Conservation (phyloP, 2,329 filamentous ascomycete genomes). For the Diaporthe nobilis region DNA sequence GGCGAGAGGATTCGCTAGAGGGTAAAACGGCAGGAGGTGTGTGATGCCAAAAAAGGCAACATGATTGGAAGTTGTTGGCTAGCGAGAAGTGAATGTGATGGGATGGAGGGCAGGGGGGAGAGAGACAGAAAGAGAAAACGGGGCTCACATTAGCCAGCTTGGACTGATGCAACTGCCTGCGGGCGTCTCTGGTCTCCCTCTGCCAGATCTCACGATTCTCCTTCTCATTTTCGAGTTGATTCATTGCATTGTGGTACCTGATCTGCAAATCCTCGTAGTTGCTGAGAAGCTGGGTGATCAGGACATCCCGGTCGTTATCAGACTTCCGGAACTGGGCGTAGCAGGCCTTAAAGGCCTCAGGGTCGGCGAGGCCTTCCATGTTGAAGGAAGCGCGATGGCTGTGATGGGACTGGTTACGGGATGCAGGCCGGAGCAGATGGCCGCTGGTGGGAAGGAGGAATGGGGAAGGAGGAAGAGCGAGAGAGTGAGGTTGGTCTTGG, state of each 20-base stretch:
- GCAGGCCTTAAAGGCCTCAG: conserved; percentile 39
- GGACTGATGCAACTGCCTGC: conserved; percentile 34
- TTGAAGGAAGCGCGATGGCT: neutral
- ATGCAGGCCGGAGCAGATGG: neutral
- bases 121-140: neutral
- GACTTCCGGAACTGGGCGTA: conserved; percentile 36
- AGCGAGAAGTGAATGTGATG: neutral
- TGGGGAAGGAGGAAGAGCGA: neutral
- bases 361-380: conserved; percentile 34
- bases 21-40: neutral
- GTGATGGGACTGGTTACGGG: neutral
- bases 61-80: too few relatives aligned
- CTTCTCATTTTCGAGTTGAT: conserved; percentile 38
- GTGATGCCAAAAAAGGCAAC: neutral
- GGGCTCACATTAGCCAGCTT: conserved; percentile 36
- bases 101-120: neutral
- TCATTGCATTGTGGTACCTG: conserved; percentile 6
- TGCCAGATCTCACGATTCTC: conserved; percentile 40
- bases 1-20: too few relatives aligned
- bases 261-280: conserved; percentile 33
- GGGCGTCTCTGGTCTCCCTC: conserved; percentile 35
- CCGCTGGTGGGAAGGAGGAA: neutral
- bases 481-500: neutral
- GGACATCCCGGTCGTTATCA: conserved; percentile 37
- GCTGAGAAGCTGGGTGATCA: conserved; percentile 37